Evolutionary conservation across 2,329 filamentous ascomycete species (phyloP), one percentile per base, ranked within the genome.

Genomic region (Simplicillium aogashimaense): DNA sequence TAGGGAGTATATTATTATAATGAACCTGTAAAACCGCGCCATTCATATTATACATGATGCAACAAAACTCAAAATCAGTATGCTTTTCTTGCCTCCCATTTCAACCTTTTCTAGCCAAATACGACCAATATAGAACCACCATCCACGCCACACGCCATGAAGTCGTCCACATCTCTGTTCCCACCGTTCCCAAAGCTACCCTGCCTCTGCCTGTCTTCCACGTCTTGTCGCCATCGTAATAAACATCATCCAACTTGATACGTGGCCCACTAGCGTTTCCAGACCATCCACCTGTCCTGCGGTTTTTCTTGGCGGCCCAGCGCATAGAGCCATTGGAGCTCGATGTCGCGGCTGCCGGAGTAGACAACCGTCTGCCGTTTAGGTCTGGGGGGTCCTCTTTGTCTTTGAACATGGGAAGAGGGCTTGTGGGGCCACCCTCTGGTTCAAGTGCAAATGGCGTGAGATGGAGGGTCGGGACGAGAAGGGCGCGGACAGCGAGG

Each of bases 41-140:
- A 9, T 25, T 33, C 31, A 33, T 33, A 33, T 33, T 38, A 25
- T 25, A 25, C 20, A 35, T 20, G 34, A 11, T 30, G 43, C 37
- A 32, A 16, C n/a, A 38, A 42, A 45, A 35, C 38, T 36, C 13
- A 25, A 25, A 5, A 25, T 25, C 20, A 25, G 9, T 25, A 25
- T 25, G 20, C 20, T 25, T 25, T 25, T 25, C 20, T 25, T 25
- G 20, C 20, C 20, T 9, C 9, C 20, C 20, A 25, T 6, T 25
- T 47, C 59, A 86, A 47, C 81, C 80, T 52, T 69, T 70, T 62
- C 73, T 77, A 42, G 81, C 67, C 50, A 90, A 61, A 62, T 78
- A 85, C 25, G 67, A 67, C 68, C 84, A 92, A 56, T 79, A 78
- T 12, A 65, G 47, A 35, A 80, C 57, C 15, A 76, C 77, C 57